Evolutionary conservation across 2,329 filamentous ascomycete species (phyloP).

Genomic region (Pestalotiopsis sp.): DNA sequence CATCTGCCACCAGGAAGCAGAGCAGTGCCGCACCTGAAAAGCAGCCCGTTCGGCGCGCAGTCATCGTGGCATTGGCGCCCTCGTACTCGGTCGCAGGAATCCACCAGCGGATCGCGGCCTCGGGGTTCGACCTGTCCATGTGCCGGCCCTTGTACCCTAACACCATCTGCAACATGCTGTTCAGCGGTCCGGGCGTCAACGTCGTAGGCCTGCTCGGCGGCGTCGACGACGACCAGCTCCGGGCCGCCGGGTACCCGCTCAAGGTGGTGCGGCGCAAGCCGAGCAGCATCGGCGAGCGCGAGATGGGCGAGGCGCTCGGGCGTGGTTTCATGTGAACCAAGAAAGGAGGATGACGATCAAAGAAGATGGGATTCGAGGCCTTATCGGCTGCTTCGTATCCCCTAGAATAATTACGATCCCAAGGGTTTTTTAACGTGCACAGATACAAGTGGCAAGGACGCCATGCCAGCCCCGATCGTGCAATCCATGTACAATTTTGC

Average conservation of each 20-base stretch:
- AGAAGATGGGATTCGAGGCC: background rate
- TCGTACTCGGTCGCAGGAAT: background rate
- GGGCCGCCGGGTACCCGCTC: conserved; percentile 10
- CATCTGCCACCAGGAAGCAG: background rate
- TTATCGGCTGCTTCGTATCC: too few species aligned
- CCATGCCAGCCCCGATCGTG: background rate
- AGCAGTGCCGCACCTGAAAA: background rate
- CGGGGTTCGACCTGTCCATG: conserved; percentile 13
- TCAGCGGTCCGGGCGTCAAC: conserved; percentile 12
- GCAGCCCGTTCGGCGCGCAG: conserved; percentile 7
- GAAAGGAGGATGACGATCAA: background rate
- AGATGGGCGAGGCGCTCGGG: conserved; percentile 6
- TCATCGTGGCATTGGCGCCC: conserved; percentile 11
- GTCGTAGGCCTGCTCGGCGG: conserved; percentile 12
- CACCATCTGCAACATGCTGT: conserved; percentile 11
- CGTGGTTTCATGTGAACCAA: background rate
- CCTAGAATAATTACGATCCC: background rate
- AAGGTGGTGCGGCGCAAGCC: conserved; percentile 1
- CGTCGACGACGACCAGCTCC: conserved; percentile 8
- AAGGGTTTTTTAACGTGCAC: background rate
- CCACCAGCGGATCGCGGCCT: conserved; percentile 5
- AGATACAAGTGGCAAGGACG: background rate
- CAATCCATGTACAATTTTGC: background rate
- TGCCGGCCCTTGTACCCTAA: background rate
- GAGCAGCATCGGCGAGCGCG: conserved; percentile 5